Base-by-base conservation (phyloP, 2,329 filamentous ascomycete genomes). In the Fusarium fujikuroi region DNA sequence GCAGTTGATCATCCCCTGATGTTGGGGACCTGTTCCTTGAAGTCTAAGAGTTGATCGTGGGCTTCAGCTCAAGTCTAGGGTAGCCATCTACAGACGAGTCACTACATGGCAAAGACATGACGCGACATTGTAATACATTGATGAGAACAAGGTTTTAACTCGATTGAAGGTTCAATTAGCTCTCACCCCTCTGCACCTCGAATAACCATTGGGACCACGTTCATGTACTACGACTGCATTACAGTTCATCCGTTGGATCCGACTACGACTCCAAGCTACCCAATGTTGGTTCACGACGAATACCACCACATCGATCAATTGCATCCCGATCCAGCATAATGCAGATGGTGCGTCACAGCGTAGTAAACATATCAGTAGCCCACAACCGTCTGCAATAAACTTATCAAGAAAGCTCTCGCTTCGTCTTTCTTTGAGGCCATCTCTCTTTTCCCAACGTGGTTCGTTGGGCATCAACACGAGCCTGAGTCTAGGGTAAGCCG, bases 381-480 rank as follows among this genome's bases (percentile, higher is more conserved):
- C 18, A 62, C 57, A 43, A 36, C 46, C 50, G 60, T 54, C 36
- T 70, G 52, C 8, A 65, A 66, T 10, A 65, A 66, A 56, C 34
- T 54, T 40, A 34, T 34, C 42, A 43, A 66, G 54, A 72, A 39
- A 60, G 52, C 40, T 32, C 23, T 49, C 36, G 44, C 65, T 18
- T 70, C 37, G 52, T 59, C 40, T 60, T n/a, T 28, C 28, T 66
- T 67, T 53, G 66, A 73, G 62, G 59, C 60, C 54, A 60, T 53
- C 47, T 63, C 37, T 25, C 23, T 19, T 56, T 25, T 53, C 60
- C 63, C 49, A 40, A 62, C 46, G 9, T 21, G 42, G 46, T 65
- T 63, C 60, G 63, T 78, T 77, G 76, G 76, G 76, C 74, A 78
- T 68, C 76, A 78, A 78, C 53, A 23, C 44, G 47, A 25, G 52